Percentiles rank a stretch among this genome's conserved stretches.
phyloP scores from a whole-genome alignment of 345 rosid species.

The Pistacia integerrima region DNA sequence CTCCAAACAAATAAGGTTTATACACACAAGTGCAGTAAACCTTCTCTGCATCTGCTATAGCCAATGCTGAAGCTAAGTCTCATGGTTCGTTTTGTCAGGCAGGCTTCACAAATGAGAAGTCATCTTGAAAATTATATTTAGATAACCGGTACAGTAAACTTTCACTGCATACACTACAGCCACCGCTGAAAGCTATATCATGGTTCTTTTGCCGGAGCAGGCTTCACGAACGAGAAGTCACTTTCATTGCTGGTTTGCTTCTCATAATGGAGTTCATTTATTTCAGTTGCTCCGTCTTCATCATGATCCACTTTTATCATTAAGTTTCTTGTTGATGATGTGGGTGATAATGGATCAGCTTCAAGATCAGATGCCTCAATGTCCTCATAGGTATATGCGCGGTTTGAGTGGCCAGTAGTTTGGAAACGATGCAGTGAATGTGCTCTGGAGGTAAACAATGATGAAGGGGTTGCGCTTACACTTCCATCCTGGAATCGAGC shows the following conservation, averaged over 20 bases:
- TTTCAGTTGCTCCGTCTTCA: slow-evolving; percentile 31
- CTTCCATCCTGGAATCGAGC: slow-evolving; percentile 51
- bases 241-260: slow-evolving; percentile 38
- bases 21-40: no score
- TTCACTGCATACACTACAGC: not conserved
- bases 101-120: no score
- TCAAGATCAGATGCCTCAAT: slow-evolving; percentile 64
- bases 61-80: no score
- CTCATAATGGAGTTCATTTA: slow-evolving; percentile 31
- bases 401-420: slow-evolving; percentile 80
- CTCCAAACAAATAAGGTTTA: not conserved
- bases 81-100: not conserved
- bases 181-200: slow-evolving; percentile 8
- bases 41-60: no score
- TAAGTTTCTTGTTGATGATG: slow-evolving; percentile 33
- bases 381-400: slow-evolving; percentile 41
- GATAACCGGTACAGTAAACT: not conserved
- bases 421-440: slow-evolving; percentile 62
- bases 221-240: slow-evolving; percentile 73
- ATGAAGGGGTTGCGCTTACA: slow-evolving; percentile 43
- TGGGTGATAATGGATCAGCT: slow-evolving; percentile 58
- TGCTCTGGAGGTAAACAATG: slow-evolving; percentile 33
- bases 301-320: slow-evolving; percentile 36
- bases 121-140: not conserved
- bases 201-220: slow-evolving; percentile 39